phyloP scores from a whole-genome alignment of 2,329 filamentous ascomycete genomes.

The Neofusicoccum kwambonambiense region DNA sequence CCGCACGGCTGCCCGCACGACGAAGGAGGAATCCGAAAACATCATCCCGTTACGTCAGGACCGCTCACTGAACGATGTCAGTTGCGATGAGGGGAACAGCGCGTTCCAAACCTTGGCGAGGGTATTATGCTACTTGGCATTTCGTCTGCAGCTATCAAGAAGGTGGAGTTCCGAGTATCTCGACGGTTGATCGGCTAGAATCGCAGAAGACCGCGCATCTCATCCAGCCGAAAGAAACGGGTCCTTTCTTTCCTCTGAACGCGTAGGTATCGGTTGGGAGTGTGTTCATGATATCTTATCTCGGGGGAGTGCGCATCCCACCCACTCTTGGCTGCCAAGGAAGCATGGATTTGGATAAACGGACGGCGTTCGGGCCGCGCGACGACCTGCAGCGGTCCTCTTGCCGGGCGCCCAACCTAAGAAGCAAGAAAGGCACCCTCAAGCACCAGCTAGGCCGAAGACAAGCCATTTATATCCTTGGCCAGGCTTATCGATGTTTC shows the following conservation, averaged over 20 bases:
- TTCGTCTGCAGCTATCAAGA: not conserved
- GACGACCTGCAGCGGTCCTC: not conserved
- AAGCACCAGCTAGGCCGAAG: not conserved
- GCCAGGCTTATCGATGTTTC: not conserved
- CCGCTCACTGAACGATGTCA: not conserved
- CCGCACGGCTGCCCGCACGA: not conserved
- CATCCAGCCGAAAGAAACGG: not conserved
- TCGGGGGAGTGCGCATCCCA: not conserved
- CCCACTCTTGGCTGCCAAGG: slow-evolving; percentile 3
- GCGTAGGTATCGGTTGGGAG: not conserved
- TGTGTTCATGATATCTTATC: not conserved
- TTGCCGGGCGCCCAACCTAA: not conserved
- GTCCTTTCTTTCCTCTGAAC: no score
- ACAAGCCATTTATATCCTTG: not conserved
- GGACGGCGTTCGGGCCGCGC: not conserved
- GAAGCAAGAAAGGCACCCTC: not conserved
- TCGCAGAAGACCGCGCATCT: not conserved
- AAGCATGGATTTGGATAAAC: not conserved
- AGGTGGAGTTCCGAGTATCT: not conserved
- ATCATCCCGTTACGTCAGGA: not conserved
- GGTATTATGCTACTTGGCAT: not conserved
- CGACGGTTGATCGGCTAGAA: not conserved
- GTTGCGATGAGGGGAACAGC: not conserved
- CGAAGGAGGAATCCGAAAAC: not conserved
- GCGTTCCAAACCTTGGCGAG: no score